Percentiles rank a stretch among this genome's conserved stretches.
Evolutionary conservation across 2,329 filamentous ascomycete genomes (phyloP).

Genomic region (Arthrobotrys pseudoclavata): DNA sequence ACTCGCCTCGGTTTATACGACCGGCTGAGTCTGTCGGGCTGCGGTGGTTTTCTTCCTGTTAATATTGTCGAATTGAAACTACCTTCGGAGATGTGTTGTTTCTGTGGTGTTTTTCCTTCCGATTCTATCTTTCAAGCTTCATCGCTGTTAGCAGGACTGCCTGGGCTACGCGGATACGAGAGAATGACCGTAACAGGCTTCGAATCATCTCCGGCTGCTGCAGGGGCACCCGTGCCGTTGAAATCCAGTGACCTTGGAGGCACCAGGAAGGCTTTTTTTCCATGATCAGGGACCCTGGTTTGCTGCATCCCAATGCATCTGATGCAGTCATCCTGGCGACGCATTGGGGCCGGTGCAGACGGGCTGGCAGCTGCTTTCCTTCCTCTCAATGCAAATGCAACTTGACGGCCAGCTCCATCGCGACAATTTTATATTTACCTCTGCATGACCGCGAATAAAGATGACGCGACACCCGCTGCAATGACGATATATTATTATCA

Average conservation of each 20-base stretch:
- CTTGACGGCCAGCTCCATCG: not conserved
- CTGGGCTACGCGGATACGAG: not conserved
- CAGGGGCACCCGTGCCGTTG: conserved; percentile 47
- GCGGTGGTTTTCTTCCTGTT: too few species aligned
- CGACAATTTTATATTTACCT: conserved; percentile 5
- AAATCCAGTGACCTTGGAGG: conserved; percentile 52
- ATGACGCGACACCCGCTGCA: conserved; percentile 27
- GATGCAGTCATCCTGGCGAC: conserved; percentile 32
- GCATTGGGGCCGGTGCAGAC: conserved; percentile 14
- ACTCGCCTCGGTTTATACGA: too few species aligned
- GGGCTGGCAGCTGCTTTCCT: too few species aligned
- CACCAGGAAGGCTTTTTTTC: conserved; percentile 50
- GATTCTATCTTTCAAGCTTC: not conserved
- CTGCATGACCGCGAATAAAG: conserved; percentile 11
- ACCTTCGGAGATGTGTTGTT: not conserved
- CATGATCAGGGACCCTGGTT: conserved; percentile 27
- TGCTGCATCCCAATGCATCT: conserved; percentile 19
- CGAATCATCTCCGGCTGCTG: conserved; percentile 24
- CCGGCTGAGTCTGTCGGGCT: too few species aligned
- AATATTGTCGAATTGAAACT: too few species aligned
- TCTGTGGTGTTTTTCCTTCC: conserved; percentile 1
- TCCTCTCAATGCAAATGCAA: not conserved
- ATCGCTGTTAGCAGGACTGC: too few species aligned
- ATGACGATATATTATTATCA: not conserved
- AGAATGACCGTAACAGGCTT: not conserved